Evolutionary conservation across 129 eudicot species (phyloP).

Genomic region (Centella asiatica): DNA sequence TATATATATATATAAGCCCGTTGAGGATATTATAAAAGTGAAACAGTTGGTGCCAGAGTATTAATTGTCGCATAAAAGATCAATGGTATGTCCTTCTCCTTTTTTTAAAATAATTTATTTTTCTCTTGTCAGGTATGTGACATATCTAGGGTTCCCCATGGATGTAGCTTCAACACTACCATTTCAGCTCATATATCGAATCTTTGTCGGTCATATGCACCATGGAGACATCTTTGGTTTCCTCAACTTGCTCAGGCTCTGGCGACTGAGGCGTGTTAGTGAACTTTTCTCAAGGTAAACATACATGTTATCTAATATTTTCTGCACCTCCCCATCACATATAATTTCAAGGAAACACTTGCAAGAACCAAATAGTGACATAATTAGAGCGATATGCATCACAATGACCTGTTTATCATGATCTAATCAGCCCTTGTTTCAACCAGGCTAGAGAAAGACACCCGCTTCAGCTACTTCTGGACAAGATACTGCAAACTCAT

Average conservation of each 20-base stretch:
- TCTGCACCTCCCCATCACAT: neutral
- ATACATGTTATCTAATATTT: neutral
- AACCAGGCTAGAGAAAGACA: constrained; percentile 76
- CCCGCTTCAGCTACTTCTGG: constrained; percentile 82
- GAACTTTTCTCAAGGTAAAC: constrained; percentile 62
- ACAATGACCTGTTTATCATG: no score
- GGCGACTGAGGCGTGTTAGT: constrained; percentile 92
- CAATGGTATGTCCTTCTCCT: neutral
- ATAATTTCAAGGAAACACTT: neutral
- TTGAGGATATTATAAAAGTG: no score
- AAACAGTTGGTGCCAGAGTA: no score
- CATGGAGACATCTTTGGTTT: constrained; percentile 57
- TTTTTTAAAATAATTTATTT: neutral
- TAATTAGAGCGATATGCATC: no score
- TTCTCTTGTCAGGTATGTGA: constrained; percentile 38
- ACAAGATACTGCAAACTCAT: constrained; percentile 64
- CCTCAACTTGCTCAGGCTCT: constrained; percentile 68
- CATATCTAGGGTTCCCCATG: constrained; percentile 65
- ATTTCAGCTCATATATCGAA: constrained; percentile 50
- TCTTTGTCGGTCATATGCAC: constrained; percentile 33
- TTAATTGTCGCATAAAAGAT: no score
- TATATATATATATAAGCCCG: no score
- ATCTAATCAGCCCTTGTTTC: constrained; percentile 10
- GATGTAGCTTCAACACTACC: constrained; percentile 83
- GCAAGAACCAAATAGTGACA: neutral